A percentile compares a stretch with the other conserved stretches of the same genome.
These are phyloP conservation scores for Lachnellula arida DNA, from an alignment of 2,329 filamentous ascomycete species.

Conservation along the genomic window DNA sequence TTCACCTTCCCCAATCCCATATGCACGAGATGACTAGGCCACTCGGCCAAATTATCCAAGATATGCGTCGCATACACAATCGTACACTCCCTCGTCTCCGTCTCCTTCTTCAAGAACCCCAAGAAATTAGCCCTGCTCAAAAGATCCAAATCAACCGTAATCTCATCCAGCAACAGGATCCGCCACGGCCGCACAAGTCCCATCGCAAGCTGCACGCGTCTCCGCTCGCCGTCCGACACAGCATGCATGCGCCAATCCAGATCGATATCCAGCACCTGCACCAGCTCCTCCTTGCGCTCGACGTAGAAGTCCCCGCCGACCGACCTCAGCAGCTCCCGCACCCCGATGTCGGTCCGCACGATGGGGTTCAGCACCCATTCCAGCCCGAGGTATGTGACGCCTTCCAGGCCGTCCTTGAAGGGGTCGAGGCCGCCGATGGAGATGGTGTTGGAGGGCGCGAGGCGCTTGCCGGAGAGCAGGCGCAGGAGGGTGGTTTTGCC, in stretches of 20 bases:
- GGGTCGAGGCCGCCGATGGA: slow-evolving; percentile 80
- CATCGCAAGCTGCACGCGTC: slow-evolving; percentile 94
- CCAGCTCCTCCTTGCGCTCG: slow-evolving; percentile 78
- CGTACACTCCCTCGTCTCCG: slow-evolving; percentile 74
- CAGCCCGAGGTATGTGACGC: slow-evolving; percentile 92
- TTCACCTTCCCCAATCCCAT: slow-evolving; percentile 88
- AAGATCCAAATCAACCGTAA: slow-evolving; percentile 93
- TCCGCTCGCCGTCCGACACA: slow-evolving; percentile 85
- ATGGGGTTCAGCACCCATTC: slow-evolving; percentile 99
- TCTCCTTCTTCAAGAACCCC: slow-evolving; percentile 80
- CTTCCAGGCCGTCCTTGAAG: slow-evolving; percentile 84
- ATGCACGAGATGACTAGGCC: slow-evolving; percentile 93
- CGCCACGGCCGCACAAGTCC: slow-evolving; percentile 88
- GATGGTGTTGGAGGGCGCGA: slow-evolving; percentile 73
- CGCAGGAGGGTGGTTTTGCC: slow-evolving; percentile 94
- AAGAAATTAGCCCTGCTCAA: slow-evolving; percentile 82
- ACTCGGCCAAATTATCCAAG: slow-evolving; percentile 86
- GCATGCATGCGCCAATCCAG: slow-evolving; percentile 91
- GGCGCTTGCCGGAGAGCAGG: slow-evolving; percentile 89
- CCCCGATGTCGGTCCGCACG: slow-evolving; percentile 90
- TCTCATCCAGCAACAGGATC: slow-evolving; percentile 87
- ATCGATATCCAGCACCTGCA: slow-evolving; percentile 88
- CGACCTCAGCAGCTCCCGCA: slow-evolving; percentile 75
- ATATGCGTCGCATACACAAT: slow-evolving; percentile 98
- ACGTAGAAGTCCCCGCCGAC: slow-evolving; percentile 85